These are phyloP conservation scores for Acer campestre DNA, from an alignment of 345 rosid genomes.

Conservation along the genomic window DNA sequence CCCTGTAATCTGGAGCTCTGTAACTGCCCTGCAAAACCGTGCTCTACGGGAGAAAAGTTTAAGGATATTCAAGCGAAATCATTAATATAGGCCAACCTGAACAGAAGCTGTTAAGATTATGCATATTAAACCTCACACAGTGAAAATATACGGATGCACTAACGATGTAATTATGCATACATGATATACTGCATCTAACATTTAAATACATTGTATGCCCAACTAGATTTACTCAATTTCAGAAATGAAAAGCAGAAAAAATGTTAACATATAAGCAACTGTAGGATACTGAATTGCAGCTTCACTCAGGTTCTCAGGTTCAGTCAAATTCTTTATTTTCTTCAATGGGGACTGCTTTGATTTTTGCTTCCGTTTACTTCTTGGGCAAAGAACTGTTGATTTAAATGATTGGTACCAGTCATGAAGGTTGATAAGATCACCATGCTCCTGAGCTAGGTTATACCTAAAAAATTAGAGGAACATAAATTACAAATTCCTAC, in stretches of 20 bases:
- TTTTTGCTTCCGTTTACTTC: slow-evolving; percentile 49
- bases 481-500: slow-evolving; percentile 1
- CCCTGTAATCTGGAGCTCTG: slow-evolving; percentile 91
- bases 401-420: slow-evolving; percentile 97
- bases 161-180: neutral
- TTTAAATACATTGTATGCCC: too few relatives aligned
- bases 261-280: neutral
- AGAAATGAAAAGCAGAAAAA: too few relatives aligned
- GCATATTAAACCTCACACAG: neutral
- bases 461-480: slow-evolving; percentile 50
- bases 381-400: slow-evolving; percentile 39
- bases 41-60: slow-evolving; percentile 57
- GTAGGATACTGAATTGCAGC: slow-evolving; percentile 88
- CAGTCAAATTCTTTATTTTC: slow-evolving; percentile 58
- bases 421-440: slow-evolving; percentile 82
- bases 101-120: neutral
- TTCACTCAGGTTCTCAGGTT: slow-evolving; percentile 55
- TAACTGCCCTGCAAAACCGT: slow-evolving; percentile 78
- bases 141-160: neutral
- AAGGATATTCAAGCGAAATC: slow-evolving; percentile 37
- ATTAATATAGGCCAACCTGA: too few relatives aligned
- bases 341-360: slow-evolving; percentile 60
- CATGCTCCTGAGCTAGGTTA: slow-evolving; percentile 80
- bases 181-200: neutral
- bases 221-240: too few relatives aligned